phyloP scores from a whole-genome alignment of 2,329 filamentous ascomycete genomes.

The Neopestalotiopsis clavispora region DNA sequence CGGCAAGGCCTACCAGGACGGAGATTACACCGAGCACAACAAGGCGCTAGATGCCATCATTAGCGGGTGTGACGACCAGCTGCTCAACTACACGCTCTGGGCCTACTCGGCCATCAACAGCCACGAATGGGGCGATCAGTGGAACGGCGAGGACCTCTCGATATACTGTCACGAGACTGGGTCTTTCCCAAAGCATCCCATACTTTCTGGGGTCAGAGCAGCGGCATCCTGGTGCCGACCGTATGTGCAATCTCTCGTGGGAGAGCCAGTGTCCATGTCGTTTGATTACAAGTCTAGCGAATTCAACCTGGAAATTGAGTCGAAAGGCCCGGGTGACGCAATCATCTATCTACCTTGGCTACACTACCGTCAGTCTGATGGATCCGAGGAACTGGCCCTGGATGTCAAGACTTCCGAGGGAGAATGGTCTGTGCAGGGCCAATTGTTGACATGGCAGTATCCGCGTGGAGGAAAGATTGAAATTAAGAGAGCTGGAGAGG shows the following conservation, averaged over 20 bases:
- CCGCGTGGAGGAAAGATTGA: conserved; percentile 18
- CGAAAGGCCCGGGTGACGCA: conserved; percentile 16
- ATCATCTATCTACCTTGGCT: conserved; percentile 25
- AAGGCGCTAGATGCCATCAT: conserved; percentile 28
- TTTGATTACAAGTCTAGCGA: conserved; percentile 23
- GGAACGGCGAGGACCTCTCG: conserved; percentile 33
- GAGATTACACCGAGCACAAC: conserved; percentile 29
- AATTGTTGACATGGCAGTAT: conserved; percentile 21
- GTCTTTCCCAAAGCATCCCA: conserved; percentile 24
- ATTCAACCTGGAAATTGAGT: conserved; percentile 18
- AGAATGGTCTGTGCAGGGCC: conserved; percentile 15
- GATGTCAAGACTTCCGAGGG: conserved; percentile 17
- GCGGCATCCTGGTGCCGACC: conserved; percentile 29
- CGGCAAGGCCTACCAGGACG: conserved; percentile 24
- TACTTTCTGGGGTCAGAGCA: conserved; percentile 22
- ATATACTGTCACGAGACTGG: conserved; percentile 27
- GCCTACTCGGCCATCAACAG: conserved; percentile 27
- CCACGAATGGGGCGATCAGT: conserved; percentile 31
- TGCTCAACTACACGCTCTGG: conserved; percentile 28
- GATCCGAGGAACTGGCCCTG: conserved; percentile 19
- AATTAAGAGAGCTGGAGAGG: conserved; percentile 18
- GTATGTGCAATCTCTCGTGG: conserved; percentile 21
- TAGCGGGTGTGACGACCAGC: conserved; percentile 26
- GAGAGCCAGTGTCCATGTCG: conserved; percentile 17
- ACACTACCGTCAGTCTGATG: conserved; percentile 23